These are phyloP conservation scores for Persicaria maculosa DNA, from an alignment of 148 eudicot genomes.

Conservation along the genomic window DNA sequence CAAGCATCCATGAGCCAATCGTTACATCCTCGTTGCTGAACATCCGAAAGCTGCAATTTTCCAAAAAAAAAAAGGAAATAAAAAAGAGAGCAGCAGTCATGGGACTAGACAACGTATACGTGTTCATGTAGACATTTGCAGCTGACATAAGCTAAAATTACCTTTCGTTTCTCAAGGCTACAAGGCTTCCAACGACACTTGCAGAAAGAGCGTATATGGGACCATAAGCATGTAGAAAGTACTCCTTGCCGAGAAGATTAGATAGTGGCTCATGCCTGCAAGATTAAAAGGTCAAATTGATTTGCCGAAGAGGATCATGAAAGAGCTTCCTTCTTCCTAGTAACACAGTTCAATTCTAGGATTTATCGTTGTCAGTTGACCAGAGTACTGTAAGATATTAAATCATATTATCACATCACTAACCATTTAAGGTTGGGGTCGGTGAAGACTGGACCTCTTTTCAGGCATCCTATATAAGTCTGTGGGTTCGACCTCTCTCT, in stretches of 20 bases:
- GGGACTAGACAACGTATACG: too few relatives aligned
- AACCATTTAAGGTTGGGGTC: slow-evolving; percentile 91
- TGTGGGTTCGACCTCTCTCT: slow-evolving; percentile 77
- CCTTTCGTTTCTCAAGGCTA: slow-evolving; percentile 82
- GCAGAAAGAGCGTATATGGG: slow-evolving; percentile 91
- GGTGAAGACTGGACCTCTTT: slow-evolving; percentile 93
- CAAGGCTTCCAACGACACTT: slow-evolving; percentile 83
- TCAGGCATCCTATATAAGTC: slow-evolving; percentile 96
- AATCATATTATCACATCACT: slow-evolving; percentile 16
- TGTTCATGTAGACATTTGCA: not conserved
- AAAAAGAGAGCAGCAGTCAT: not conserved
- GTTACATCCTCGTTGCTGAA: slow-evolving; percentile 97
- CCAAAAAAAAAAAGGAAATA: slow-evolving; percentile 1
- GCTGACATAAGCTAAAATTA: slow-evolving; percentile 12
- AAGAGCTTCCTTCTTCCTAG: not conserved
- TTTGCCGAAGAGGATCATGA: not conserved
- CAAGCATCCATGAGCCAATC: slow-evolving; percentile 97
- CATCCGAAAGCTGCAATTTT: slow-evolving; percentile 74
- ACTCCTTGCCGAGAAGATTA: slow-evolving; percentile 78
- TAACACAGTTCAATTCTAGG: not conserved
- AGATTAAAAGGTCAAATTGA: not conserved
- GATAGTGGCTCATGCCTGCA: slow-evolving; percentile 91
- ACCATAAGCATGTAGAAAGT: slow-evolving; percentile 96
- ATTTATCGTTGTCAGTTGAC: not conserved
- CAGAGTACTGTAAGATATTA: not conserved